phyloP scores from a whole-genome alignment of 257 asterid species.

The Solanum paucissectum region DNA sequence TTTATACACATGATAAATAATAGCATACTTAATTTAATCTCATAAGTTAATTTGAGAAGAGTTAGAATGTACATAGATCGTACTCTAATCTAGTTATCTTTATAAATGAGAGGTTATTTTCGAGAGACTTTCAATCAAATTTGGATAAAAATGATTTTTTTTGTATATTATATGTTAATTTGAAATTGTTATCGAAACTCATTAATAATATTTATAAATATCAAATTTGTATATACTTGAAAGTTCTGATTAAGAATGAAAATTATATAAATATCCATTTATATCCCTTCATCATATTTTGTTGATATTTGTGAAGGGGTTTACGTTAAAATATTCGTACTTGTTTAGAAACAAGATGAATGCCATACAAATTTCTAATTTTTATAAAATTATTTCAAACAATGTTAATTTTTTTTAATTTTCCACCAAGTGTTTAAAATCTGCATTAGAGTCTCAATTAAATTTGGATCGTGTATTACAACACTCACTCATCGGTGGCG shows the following conservation, averaged over 20 bases:
- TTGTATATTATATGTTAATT: neutral
- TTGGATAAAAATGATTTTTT: neutral
- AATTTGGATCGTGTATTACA: accelerated
- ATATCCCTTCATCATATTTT: neutral
- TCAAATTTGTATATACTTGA: neutral
- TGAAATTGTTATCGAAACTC: accelerated
- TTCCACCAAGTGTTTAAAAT: too few species aligned
- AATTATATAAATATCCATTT: neutral
- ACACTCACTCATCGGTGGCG: neutral
- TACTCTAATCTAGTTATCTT: too few species aligned
- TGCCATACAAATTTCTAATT: neutral
- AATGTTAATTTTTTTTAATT: too few species aligned
- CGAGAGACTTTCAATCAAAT: neutral
- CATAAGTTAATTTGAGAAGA: neutral
- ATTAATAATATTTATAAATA: neutral
- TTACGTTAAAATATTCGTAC: neutral
- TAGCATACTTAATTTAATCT: neutral
- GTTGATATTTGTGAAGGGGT: neutral
- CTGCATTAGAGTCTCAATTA: accelerated
- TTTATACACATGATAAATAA: neutral
- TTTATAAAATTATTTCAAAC: neutral
- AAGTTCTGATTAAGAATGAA: neutral
- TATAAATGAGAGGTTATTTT: neutral
- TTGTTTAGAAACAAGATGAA: neutral
- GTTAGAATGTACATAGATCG: neutral